Percentiles rank a stretch among this genome's conserved stretches.
These are phyloP conservation scores for Colletotrichum sp. DNA, from an alignment of 2,329 filamentous ascomycete genomes.

Conservation along the genomic window DNA sequence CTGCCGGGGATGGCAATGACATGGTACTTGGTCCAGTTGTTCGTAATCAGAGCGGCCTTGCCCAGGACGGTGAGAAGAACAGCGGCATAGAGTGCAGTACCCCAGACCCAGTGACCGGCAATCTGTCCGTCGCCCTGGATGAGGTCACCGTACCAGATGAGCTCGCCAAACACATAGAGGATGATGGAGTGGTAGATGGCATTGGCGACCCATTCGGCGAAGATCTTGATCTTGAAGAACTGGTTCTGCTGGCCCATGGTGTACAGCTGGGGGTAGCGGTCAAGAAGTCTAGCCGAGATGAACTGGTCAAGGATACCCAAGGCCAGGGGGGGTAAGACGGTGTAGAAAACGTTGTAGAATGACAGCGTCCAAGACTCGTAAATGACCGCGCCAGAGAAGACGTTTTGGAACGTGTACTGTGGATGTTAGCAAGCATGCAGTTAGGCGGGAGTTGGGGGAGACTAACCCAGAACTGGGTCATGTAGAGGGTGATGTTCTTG, in stretches of 20 bases:
- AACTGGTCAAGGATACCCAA: slow-evolving; percentile 98
- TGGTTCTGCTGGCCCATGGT: slow-evolving; percentile 89
- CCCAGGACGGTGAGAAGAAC: slow-evolving; percentile 92
- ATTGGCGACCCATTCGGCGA: slow-evolving; percentile 90
- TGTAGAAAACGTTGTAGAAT: slow-evolving; percentile 99
- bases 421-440: slow-evolving; percentile 26
- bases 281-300: slow-evolving; percentile 89
- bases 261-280: slow-evolving; percentile 96
- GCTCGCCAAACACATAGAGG: slow-evolving; percentile 83
- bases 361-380: slow-evolving; percentile 99
- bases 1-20: slow-evolving; percentile 94
- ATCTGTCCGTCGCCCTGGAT: slow-evolving; percentile 79
- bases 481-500: slow-evolving; percentile 98
- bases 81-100: slow-evolving; percentile 90
- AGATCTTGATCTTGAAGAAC: slow-evolving; percentile 93
- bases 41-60: slow-evolving; percentile 93
- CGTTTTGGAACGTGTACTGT: slow-evolving; percentile 96
- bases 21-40: slow-evolving; percentile 99
- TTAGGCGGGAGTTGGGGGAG: background rate
- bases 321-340: slow-evolving; percentile 88
- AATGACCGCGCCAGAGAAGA: slow-evolving; percentile 96
- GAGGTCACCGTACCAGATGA: slow-evolving; percentile 84
- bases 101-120: slow-evolving; percentile 98
- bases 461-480: slow-evolving; percentile 98
- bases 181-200: slow-evolving; percentile 95